These are phyloP conservation scores for Mortierella sp. DNA, from an alignment of 371 early-diverging fungal species.

Conservation along the genomic window DNA sequence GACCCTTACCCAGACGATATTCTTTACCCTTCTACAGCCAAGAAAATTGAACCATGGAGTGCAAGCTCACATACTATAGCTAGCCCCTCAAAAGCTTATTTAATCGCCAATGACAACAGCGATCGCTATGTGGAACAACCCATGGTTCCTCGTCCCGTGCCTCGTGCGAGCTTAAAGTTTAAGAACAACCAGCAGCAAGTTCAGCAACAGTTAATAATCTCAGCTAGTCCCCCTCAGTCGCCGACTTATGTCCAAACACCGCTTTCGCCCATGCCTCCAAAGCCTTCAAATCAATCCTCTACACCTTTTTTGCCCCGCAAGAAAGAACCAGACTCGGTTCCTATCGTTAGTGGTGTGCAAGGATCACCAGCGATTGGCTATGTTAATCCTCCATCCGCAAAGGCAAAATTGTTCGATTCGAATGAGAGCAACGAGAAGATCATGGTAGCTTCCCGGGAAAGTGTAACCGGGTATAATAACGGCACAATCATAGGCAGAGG, in stretches of 20 bases:
- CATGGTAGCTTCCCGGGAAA: conserved; percentile 35
- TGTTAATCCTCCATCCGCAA: background rate
- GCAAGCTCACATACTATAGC: conserved; percentile 8
- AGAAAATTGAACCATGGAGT: conserved; percentile 19
- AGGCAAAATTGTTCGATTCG: background rate
- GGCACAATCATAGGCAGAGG: background rate
- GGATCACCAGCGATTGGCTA: conserved; percentile 13
- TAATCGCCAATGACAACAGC: conserved; percentile 31
- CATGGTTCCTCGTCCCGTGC: conserved; percentile 39
- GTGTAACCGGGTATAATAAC: background rate
- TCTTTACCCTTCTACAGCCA: conserved; percentile 27
- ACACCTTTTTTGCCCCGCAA: conserved; percentile 9
- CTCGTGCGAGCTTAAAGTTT: conserved; percentile 23
- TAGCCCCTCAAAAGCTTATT: conserved; percentile 19
- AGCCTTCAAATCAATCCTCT: background rate
- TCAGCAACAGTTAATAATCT: conserved; percentile 7
- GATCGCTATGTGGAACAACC: conserved; percentile 51
- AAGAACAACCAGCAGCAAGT: conserved; percentile 1
- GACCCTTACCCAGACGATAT: conserved; percentile 35
- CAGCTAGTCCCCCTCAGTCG: conserved; percentile 19
- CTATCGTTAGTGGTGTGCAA: conserved; percentile 1
- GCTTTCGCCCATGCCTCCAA: conserved; percentile 46
- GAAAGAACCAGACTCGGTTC: conserved; percentile 16
- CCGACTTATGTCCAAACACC: conserved; percentile 21
- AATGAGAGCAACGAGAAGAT: conserved; percentile 8